A percentile compares a stretch with the other conserved stretches of the same genome.
Conservation (phyloP, 257 asterid species). For the Solanum chmielewskii region DNA sequence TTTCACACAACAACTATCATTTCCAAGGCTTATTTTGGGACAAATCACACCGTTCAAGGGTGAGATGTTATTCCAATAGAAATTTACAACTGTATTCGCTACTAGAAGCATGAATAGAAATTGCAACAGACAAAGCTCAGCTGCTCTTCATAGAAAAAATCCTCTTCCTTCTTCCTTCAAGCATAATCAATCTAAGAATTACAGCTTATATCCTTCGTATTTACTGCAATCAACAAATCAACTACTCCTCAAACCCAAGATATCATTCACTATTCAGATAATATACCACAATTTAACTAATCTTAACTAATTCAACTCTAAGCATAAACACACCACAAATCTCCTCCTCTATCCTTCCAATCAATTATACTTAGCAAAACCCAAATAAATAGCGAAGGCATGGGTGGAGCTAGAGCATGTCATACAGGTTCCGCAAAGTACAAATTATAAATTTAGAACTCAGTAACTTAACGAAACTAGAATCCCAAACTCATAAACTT, state of each 20-base stretch:
- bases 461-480: too few relatives aligned
- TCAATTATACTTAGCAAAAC: not conserved
- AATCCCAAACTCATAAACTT: not conserved
- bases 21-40: not conserved
- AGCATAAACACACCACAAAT: not conserved
- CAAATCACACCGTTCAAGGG: not conserved
- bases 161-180: not conserved
- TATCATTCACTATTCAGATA: not conserved
- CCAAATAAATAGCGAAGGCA: not conserved
- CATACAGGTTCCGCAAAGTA: not conserved
- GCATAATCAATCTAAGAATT: not conserved
- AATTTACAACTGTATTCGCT: not conserved
- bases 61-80: not conserved
- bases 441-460: not conserved
- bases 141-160: not conserved
- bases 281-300: not conserved
- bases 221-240: not conserved
- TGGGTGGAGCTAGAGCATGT: not conserved
- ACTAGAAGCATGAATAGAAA: not conserved
- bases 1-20: not conserved
- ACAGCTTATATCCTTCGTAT: not conserved
- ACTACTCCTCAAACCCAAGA: not conserved
- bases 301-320: not conserved
- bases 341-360: not conserved
- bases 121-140: not conserved